Evolutionary conservation across 805 yeast genomes (phyloP), one percentile per base, ranked within the genome.

Genomic region (Starmerella powellii): DNA sequence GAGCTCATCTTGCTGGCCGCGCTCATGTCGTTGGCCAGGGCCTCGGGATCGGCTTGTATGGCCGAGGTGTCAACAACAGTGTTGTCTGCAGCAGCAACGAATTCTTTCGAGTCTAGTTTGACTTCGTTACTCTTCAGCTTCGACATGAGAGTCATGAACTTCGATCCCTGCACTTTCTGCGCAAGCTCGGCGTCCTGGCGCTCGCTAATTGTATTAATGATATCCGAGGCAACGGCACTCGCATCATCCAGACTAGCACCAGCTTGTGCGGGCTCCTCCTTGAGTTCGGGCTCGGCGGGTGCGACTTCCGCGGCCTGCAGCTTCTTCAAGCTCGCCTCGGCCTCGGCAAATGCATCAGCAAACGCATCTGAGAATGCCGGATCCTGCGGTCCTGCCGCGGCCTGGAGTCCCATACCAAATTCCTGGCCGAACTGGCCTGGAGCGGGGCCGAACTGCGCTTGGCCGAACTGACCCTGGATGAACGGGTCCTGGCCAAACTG

Each of bases 101-200:
- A 34, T 37, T 46, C 44, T 13, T 41, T 35, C 20, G 34, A 32
- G 32, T 39, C 44, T 3, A 47, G 31, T 28, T 38, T 38, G 29
- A 46, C 37, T 30, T 50, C 48, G 15, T 38, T 33, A 13, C 35
- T 32, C 26, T 40, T 38, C 13, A 53, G 41, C 27, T 46, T 42
- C 17, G 36, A 36, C 53, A 53, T 48, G 24, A 53, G 40, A 4
- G 41, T 32, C 43, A 53, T 40, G 40, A 53, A 53, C 31, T 45
- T 42, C 4, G 56, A 51, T 20, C 41, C 29, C 33, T 44, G 35
- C 42, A 53, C 42, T 30, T 52, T 53, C 15, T 38, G 42, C 6
- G 45, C 39, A 8, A 45, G 44, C 18, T 42, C 44, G 3, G 45
- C 48, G 16, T 44, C 35, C 3, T 45, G 30, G 13, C 38, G 29